Evolutionary conservation across 2,329 filamentous ascomycete genomes (phyloP).

Genomic region (Pyrenophora tritici-repentis): DNA sequence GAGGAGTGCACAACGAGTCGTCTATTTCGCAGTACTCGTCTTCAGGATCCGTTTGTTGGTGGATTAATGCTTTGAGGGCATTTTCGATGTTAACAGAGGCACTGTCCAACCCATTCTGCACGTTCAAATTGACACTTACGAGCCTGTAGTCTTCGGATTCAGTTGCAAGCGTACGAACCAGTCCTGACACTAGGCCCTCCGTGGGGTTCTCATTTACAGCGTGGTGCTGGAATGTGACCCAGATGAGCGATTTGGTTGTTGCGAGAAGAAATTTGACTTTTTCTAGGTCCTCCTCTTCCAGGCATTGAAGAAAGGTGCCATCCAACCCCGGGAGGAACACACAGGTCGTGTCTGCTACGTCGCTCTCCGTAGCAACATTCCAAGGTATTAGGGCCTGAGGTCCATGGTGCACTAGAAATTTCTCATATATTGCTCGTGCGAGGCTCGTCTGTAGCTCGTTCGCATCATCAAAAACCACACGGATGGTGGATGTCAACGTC

Average conservation of each 20-base stretch:
- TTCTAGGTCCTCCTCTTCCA: conserved; percentile 7
- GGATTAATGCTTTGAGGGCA: neutral
- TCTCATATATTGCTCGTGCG: neutral
- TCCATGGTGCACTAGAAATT: neutral
- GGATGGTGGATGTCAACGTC: neutral
- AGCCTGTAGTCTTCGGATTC: conserved; percentile 16
- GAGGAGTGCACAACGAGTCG: conserved; percentile 7
- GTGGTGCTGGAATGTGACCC: conserved; percentile 5
- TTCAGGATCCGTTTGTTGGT: conserved; percentile 7
- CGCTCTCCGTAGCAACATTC: neutral
- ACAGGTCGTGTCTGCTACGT: conserved; percentile 6
- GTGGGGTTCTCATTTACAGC: conserved; percentile 2
- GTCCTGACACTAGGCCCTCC: conserved; percentile 14
- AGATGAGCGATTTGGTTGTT: conserved; percentile 4
- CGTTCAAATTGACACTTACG: conserved; percentile 10
- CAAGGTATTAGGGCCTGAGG: neutral
- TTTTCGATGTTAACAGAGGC: conserved; percentile 2
- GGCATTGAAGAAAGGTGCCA: conserved; percentile 7
- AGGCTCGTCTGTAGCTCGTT: conserved; percentile 3
- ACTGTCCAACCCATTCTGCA: neutral
- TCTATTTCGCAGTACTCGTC: conserved; percentile 18
- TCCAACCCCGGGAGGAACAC: conserved; percentile 14
- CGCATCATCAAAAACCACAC: conserved; percentile 12
- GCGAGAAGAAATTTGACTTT: conserved; percentile 12
- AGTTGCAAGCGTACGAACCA: conserved; percentile 16